Evolutionary conservation across 352 stramenopile genomes (phyloP).

Genomic region (Pythium guiyangense): DNA sequence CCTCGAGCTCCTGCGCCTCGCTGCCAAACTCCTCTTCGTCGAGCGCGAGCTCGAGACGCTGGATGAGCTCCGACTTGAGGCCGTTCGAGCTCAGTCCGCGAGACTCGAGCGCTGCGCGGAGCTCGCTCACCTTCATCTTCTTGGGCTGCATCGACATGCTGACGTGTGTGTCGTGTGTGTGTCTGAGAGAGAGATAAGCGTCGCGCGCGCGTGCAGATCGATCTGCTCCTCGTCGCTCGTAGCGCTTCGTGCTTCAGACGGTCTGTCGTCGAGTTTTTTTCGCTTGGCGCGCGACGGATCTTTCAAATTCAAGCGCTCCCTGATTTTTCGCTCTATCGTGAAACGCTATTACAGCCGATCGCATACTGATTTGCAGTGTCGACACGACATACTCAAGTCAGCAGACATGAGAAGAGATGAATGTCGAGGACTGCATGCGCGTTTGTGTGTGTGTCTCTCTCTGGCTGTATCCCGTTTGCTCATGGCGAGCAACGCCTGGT

Average conservation of each 20-base stretch:
- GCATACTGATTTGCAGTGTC: not conserved
- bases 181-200: too few species aligned
- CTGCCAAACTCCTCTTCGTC: conserved; percentile 86
- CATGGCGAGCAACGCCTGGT: too few species aligned
- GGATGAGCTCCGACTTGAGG: conserved; percentile 87
- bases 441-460: too few species aligned
- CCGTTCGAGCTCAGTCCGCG: conserved; percentile 79
- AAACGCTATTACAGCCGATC: not conserved
- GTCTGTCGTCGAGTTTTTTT: not conserved
- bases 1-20: conserved; percentile 66
- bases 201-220: not conserved
- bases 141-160: conserved; percentile 77
- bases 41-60: conserved; percentile 83
- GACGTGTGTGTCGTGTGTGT: too few species aligned
- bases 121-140: conserved; percentile 91
- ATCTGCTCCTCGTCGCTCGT: too few species aligned
- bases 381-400: not conserved
- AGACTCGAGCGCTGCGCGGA: conserved; percentile 78
- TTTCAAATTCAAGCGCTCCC: not conserved
- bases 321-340: not conserved
- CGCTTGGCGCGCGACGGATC: not conserved
- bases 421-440: not conserved
- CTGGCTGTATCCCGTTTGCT: too few species aligned
- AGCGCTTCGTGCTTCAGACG: not conserved
- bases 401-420: too few species aligned